phyloP scores from a whole-genome alignment of 2,329 filamentous ascomycete species.

The Trichoderma atrobrunneum region DNA sequence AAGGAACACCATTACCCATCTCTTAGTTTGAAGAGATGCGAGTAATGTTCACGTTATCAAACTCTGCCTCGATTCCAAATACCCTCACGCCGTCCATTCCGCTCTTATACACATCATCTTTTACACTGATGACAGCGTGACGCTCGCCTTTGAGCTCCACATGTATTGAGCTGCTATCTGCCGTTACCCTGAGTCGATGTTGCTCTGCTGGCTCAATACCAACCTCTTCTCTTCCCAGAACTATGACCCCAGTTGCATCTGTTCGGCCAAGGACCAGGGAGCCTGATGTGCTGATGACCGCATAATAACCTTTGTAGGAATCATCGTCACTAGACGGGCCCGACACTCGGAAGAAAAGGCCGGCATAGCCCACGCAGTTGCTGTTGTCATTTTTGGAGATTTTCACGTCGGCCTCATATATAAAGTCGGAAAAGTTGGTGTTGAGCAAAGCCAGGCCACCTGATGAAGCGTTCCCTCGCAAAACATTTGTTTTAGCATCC shows the following conservation, averaged over 20 bases:
- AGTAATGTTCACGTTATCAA: constrained; percentile 24
- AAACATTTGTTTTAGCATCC: neutral
- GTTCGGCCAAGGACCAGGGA: constrained; percentile 27
- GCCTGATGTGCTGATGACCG: constrained; percentile 29
- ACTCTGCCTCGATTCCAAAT: constrained; percentile 21
- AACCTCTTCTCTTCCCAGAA: constrained; percentile 10
- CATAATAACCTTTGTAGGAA: constrained; percentile 30
- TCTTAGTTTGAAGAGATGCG: neutral
- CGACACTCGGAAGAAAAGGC: constrained; percentile 37
- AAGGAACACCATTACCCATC: neutral
- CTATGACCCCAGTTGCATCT: constrained; percentile 15
- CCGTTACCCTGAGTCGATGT: constrained; percentile 20
- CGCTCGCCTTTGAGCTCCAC: constrained; percentile 21
- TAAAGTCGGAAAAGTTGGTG: constrained; percentile 21
- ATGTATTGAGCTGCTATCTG: constrained; percentile 18
- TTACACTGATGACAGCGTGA: constrained; percentile 16
- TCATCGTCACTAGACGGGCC: constrained; percentile 19
- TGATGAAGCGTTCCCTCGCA: neutral
- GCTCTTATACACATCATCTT: constrained; percentile 17
- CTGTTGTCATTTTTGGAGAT: neutral
- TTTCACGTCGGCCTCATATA: constrained; percentile 17
- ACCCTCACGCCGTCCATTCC: constrained; percentile 24
- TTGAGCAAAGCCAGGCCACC: constrained; percentile 19
- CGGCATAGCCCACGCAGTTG: constrained; percentile 28
- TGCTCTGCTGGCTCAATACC: constrained; percentile 11